Evolutionary conservation across 1,284 basidiomycete genomes (phyloP), one percentile per base, ranked within the genome.

Genomic region (Serendipita sp.): DNA sequence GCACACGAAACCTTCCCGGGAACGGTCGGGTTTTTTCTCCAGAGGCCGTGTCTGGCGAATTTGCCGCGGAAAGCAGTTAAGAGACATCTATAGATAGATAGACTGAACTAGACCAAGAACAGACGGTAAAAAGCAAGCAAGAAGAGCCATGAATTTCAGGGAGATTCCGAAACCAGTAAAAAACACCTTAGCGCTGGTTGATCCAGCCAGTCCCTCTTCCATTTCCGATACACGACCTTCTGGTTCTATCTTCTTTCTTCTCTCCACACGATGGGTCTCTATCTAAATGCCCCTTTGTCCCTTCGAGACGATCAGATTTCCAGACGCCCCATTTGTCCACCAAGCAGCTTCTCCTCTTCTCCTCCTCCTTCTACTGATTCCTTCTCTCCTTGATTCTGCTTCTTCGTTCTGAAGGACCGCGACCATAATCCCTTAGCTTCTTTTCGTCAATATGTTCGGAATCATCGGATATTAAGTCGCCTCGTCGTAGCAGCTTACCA

Each of bases 301-400:
- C n/a, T 79, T 72, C 35, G 22, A 89, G 77, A 67, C 80, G 79
- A 65, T 79, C 82, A 6, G 84, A 82, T 64, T 88, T 84, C 84
- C 84, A 86, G 65, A 22, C 22, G 1, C 22, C 86, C 83, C 82
- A 89, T 87, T 76, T 87, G 67, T 29, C 10, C 32, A 58, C 10
- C 53, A 32, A 0, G 10, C 53, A n/a, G 2, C 32, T 4, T 29
- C 32, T 58, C 45, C 45, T 49, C 45, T n/a, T 49, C 45, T 29
- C 12, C 38, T 29, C n/a, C 45, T 6, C 2, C 45, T 5, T 49
- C 45, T 29, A 10, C 45, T 17, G 8, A 5, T 17, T n/a, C n/a
- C n/a, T 5, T n/a, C n/a, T 49, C 45, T n/a, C 6, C 38, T 13
- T 49, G 5, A 2, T 49, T 49, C 1, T 29, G 5, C 6, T 5